A percentile compares a stretch with the other conserved stretches of the same genome.
These are phyloP conservation scores for Ophiostoma ips DNA, from an alignment of 2,329 filamentous ascomycete genomes.

Conservation along the genomic window DNA sequence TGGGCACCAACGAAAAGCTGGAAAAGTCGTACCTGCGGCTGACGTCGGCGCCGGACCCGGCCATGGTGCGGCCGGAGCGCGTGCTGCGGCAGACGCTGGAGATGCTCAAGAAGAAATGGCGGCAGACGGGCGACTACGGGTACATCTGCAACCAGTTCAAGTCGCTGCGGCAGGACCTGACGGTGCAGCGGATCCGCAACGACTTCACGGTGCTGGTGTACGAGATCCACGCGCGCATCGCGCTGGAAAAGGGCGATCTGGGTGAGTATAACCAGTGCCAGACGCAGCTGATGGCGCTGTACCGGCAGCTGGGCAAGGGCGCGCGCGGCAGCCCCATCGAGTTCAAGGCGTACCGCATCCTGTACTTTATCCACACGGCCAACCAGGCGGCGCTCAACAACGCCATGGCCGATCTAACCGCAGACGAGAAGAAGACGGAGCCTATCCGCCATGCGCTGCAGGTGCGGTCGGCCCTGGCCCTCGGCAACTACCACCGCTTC, in stretches of 20 bases:
- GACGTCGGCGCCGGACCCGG: slow-evolving; percentile 76
- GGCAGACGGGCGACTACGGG: slow-evolving; percentile 79
- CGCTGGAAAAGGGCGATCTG: slow-evolving; percentile 93
- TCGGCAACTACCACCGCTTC: slow-evolving; percentile 95
- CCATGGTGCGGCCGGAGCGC: slow-evolving; percentile 71
- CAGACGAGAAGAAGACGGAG: slow-evolving; percentile 78
- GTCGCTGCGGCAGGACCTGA: slow-evolving; percentile 92
- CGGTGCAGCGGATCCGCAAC: slow-evolving; percentile 92
- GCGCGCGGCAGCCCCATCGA: slow-evolving; percentile 67
- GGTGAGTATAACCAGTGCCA: slow-evolving; percentile 99
- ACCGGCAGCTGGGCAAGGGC: slow-evolving; percentile 56
- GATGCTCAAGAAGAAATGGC: slow-evolving; percentile 88
- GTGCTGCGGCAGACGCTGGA: slow-evolving; percentile 76
- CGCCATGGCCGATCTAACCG: slow-evolving; percentile 95
- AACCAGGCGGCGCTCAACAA: slow-evolving; percentile 98
- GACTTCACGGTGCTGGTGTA: slow-evolving; percentile 95
- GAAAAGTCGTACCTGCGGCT: slow-evolving; percentile 94
- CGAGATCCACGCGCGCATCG: slow-evolving; percentile 94
- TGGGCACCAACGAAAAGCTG: slow-evolving; percentile 69
- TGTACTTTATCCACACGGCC: slow-evolving; percentile 98
- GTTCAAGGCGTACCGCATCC: slow-evolving; percentile 98
- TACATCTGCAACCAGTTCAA: slow-evolving; percentile 99
- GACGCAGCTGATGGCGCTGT: slow-evolving; percentile 87
- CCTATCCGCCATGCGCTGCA: slow-evolving; percentile 83
- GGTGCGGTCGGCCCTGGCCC: slow-evolving; percentile 78